Percentiles rank a stretch among this genome's conserved stretches.
Evolutionary conservation across 2,329 filamentous ascomycete genomes (phyloP).

Genomic region (Plectosphaerella plurivora): DNA sequence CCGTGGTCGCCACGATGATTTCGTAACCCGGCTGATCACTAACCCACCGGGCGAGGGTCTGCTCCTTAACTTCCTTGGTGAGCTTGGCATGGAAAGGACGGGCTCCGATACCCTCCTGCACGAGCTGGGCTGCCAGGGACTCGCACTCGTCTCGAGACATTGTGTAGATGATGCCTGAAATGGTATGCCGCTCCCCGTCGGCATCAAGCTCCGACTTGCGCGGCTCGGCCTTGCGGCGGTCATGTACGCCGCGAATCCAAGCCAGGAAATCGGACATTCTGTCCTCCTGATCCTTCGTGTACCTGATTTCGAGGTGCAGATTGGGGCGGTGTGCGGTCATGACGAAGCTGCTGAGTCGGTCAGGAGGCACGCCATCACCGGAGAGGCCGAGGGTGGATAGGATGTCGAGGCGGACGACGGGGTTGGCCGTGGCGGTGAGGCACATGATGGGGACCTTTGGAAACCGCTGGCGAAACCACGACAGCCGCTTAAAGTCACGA

Average conservation of each 20-base stretch:
- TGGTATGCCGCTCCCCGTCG: conserved; percentile 54
- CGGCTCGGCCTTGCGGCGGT: conserved; percentile 57
- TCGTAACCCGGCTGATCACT: conserved; percentile 73
- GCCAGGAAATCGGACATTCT: conserved; percentile 68
- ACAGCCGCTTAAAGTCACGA: conserved; percentile 82
- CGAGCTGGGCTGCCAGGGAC: conserved; percentile 59
- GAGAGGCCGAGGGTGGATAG: conserved; percentile 69
- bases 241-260: conserved; percentile 73
- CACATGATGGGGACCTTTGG: conserved; percentile 88
- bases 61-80: conserved; percentile 62
- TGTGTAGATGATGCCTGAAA: conserved; percentile 78
- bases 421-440: conserved; percentile 85
- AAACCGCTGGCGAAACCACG: conserved; percentile 79
- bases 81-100: conserved; percentile 70
- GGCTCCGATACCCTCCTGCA: conserved; percentile 66
- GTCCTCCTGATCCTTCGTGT: conserved; percentile 71
- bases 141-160: conserved; percentile 73
- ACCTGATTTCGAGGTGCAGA: conserved; percentile 85
- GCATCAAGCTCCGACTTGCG: conserved; percentile 55
- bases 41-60: conserved; percentile 69
- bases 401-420: conserved; percentile 76
- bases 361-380: conserved; percentile 31
- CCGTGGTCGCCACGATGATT: conserved; percentile 90
- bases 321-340: conserved; percentile 83
- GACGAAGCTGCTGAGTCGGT: conserved; percentile 66